Evolutionary conservation across 805 yeast species (phyloP).

Genomic region (Komagataella mondaviorum): DNA sequence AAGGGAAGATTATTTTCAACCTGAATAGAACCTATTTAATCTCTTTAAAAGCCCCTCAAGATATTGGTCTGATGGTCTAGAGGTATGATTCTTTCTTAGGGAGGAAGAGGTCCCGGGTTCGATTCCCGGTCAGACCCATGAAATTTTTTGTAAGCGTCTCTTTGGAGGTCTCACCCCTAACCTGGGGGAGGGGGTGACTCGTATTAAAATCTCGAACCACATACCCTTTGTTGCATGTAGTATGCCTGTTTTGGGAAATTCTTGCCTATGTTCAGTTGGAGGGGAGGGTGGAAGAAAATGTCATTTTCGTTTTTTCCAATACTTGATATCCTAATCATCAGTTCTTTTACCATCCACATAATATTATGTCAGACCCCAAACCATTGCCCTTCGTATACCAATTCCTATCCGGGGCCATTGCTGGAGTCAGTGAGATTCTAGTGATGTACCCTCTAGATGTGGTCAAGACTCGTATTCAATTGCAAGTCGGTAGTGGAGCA

Average conservation of each 20-base stretch:
- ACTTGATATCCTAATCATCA: background rate
- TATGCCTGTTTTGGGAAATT: background rate
- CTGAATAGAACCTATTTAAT: background rate
- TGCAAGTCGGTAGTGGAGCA: constrained; percentile 45
- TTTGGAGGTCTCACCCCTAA: background rate
- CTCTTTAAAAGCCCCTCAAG: background rate
- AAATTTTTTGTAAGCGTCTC: background rate
- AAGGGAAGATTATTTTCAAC: constrained; percentile 5
- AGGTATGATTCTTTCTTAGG: constrained; percentile 8
- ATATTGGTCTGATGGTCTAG: constrained; percentile 5
- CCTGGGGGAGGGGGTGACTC: background rate
- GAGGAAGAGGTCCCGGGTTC: constrained; percentile 8
- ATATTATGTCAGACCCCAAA: constrained; percentile 5
- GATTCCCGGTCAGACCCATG: constrained; percentile 7
- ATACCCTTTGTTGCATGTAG: background rate
- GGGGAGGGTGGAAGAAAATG: background rate
- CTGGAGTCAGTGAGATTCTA: constrained; percentile 92
- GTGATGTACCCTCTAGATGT: constrained; percentile 96
- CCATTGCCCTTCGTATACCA: constrained; percentile 89
- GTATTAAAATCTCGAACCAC: background rate
- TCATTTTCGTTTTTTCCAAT: background rate
- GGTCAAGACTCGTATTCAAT: constrained; percentile 91
- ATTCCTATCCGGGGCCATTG: constrained; percentile 85
- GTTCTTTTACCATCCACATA: background rate
- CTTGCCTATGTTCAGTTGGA: background rate